phyloP scores from a whole-genome alignment of 768 basidiomycete species.

The Tylopilus cervinicoccineus region DNA sequence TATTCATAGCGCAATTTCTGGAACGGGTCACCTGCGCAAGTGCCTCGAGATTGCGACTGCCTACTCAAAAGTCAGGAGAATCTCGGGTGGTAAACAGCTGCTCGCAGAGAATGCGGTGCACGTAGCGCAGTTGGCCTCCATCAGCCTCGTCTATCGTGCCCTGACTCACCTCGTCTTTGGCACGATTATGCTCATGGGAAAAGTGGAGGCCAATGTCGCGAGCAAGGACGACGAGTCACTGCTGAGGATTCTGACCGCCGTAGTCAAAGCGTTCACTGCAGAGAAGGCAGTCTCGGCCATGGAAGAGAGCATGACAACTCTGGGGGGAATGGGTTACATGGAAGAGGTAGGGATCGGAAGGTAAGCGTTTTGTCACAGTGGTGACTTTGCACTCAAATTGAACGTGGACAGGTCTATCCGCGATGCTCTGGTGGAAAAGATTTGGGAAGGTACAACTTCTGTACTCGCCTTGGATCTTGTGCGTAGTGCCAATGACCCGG shows the following conservation, averaged over 20 bases:
- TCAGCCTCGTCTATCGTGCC: conserved; percentile 62
- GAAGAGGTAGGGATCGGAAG: conserved; percentile 72
- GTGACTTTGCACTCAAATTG: not conserved
- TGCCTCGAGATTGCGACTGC: conserved; percentile 62
- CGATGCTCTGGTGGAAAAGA: conserved; percentile 72
- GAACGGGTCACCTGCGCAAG: conserved; percentile 55
- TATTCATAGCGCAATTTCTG: conserved; percentile 56
- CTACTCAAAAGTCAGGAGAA: conserved; percentile 56
- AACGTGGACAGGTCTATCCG: conserved; percentile 44
- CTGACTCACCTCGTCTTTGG: conserved; percentile 62
- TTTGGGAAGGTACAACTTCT: conserved; percentile 76
- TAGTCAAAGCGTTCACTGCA: conserved; percentile 66
- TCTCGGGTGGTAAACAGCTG: conserved; percentile 47
- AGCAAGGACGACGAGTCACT: conserved; percentile 45
- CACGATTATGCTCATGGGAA: conserved; percentile 54
- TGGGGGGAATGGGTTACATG: conserved; percentile 83
- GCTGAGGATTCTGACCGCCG: conserved; percentile 63
- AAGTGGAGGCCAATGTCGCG: conserved; percentile 53
- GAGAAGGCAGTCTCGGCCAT: conserved; percentile 60
- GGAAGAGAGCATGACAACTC: conserved; percentile 68
- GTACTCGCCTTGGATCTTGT: conserved; percentile 68
- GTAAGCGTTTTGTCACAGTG: conserved; percentile 20
- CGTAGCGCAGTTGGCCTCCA: conserved; percentile 57
- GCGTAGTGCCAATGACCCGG: conserved; percentile 46
- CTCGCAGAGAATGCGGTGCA: conserved; percentile 58